phyloP scores from a whole-genome alignment of 208 protist species.

The Trypanosoma cruzi region DNA sequence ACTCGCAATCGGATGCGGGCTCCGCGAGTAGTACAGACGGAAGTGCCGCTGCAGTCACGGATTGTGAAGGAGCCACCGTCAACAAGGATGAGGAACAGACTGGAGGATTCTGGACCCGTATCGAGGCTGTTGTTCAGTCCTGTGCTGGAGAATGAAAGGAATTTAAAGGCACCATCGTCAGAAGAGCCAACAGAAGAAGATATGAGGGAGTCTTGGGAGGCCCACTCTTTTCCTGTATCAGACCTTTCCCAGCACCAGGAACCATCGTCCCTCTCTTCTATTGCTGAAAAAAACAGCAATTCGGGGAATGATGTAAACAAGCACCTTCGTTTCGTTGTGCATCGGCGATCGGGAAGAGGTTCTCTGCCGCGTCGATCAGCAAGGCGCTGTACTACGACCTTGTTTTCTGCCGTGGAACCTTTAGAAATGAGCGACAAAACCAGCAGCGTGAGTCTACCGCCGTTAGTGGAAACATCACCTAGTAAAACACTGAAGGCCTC shows the following conservation, averaged over 20 bases:
- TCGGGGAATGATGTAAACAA: background rate
- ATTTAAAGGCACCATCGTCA: background rate
- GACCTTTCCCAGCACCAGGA: background rate
- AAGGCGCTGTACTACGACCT: background rate
- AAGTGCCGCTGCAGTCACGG: background rate
- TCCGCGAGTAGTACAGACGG: background rate
- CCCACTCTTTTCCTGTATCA: background rate
- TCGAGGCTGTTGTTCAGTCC: background rate
- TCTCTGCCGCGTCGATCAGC: background rate
- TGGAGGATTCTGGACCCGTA: no score
- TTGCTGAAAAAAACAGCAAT: background rate
- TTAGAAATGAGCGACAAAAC: background rate
- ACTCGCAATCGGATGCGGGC: no score
- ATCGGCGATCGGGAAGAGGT: background rate
- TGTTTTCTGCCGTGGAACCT: background rate
- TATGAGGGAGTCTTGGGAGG: background rate
- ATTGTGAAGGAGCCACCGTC: background rate
- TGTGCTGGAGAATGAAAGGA: background rate
- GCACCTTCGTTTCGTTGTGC: background rate
- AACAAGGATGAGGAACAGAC: background rate
- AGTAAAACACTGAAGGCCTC: background rate
- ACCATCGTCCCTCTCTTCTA: background rate
- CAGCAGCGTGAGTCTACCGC: background rate
- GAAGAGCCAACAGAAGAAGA: no score
- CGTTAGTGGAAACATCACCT: background rate